Base-by-base conservation (phyloP, 345 rosid genomes). In the Salix suchowensis region DNA sequence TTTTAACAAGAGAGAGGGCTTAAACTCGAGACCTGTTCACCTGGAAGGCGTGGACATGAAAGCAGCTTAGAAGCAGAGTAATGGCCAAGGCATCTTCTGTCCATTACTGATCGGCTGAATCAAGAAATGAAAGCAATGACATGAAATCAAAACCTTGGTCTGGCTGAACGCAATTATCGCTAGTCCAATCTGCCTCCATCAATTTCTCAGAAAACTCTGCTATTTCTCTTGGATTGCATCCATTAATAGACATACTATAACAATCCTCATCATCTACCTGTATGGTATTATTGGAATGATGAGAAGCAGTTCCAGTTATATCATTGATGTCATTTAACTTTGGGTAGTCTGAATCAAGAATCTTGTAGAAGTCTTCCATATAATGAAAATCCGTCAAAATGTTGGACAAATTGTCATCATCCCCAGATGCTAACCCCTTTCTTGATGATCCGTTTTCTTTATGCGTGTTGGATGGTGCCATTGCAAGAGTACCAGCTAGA, bases 331-430 rank as follows among this genome's bases (percentile, higher is more conserved):
- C 74, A 30, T 7, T 28, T 16, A 14, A 19, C 30, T 39, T 60
- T 12, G 68, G 6, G 48, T 73, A 75, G 42, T 81, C 34, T 1
- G 82, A 40, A 6, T 74, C 84, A 13, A 82, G 80, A 52, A 85
- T 78, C 70, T 73, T 72, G 76, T 77, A 73, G 6, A 85, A 42
- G 34, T 85, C 86, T 4, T 85, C 88, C 76, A 85, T 62, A 10
- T 76, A n/a, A 58, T 58, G 52, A 28, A 80, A 78, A 58, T 78
- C 77, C 12, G 73, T 69, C 66, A 77, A 65, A 75, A 78, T 72
- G 19, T 73, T 54, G 4, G 65, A 30, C 5, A 72, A 16, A 21
- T 50, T 70, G 11, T 74, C 79, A 23, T 70, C 69, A 10, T 3
- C 62, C 23, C 34, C 67, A 0, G 79, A 65, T 26, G 32, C 30